Percentiles rank a stretch among this genome's conserved stretches.
Evolutionary conservation across 1,284 basidiomycete species (phyloP).

Genomic region (Vanrija sp.): DNA sequence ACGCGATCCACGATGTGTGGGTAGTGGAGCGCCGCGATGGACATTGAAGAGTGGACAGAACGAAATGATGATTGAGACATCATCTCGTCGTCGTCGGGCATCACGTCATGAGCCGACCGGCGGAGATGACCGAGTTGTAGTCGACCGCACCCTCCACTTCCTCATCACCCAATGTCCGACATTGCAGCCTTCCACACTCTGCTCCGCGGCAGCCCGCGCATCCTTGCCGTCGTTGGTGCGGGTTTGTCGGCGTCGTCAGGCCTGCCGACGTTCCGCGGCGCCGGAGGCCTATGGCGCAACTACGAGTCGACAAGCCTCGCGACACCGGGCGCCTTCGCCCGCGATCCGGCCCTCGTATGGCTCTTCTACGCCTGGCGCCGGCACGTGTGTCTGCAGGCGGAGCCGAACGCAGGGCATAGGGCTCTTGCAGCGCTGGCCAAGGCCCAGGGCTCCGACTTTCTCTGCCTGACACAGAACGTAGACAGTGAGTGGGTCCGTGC

Average conservation of each 20-base stretch:
- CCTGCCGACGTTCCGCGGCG: slow-evolving; percentile 15
- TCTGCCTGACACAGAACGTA: slow-evolving; percentile 16
- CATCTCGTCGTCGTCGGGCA: too few relatives aligned
- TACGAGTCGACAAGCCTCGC: slow-evolving; percentile 9
- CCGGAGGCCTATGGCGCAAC: slow-evolving; percentile 15
- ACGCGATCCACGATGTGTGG: too few relatives aligned
- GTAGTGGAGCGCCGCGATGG: too few relatives aligned
- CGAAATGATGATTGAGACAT: too few relatives aligned
- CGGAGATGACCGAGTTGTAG: background rate
- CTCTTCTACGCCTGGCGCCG: slow-evolving; percentile 14
- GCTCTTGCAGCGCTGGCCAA: slow-evolving; percentile 7
- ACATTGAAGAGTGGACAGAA: too few relatives aligned
- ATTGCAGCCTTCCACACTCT: slow-evolving; percentile 11
- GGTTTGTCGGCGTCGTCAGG: slow-evolving; percentile 9
- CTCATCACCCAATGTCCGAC: slow-evolving; percentile 7
- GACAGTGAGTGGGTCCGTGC: slow-evolving; percentile 1
- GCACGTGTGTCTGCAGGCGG: slow-evolving; percentile 4
- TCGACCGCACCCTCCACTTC: background rate
- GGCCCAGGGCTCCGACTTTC: background rate
- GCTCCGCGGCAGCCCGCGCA: slow-evolving; percentile 2
- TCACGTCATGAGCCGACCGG: too few relatives aligned
- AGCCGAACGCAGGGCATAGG: slow-evolving; percentile 7
- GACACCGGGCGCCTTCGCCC: slow-evolving; percentile 9
- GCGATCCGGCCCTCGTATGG: slow-evolving; percentile 14
- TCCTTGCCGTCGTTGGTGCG: slow-evolving; percentile 13